phyloP scores from a whole-genome alignment of 2,329 filamentous ascomycete species.

The Leptographium wingfieldii region DNA sequence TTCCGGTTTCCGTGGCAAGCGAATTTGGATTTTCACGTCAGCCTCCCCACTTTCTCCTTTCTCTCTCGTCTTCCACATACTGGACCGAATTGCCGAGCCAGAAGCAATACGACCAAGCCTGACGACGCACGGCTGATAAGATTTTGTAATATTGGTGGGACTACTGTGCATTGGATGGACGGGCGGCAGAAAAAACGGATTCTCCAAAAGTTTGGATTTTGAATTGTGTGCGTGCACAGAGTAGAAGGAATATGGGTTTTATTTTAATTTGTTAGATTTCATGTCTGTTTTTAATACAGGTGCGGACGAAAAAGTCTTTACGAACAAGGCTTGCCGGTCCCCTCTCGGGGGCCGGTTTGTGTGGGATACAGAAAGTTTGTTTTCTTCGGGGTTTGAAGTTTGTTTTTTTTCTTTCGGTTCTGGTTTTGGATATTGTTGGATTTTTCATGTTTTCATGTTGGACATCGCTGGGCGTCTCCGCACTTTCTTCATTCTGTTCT shows the following conservation, averaged over 20 bases:
- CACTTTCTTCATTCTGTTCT: neutral
- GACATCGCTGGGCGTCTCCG: neutral
- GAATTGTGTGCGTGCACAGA: neutral
- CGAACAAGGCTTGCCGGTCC: neutral
- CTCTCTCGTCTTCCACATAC: neutral
- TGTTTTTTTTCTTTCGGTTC: neutral
- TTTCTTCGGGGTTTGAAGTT: neutral
- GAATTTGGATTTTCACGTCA: constrained; percentile 1
- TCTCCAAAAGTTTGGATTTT: constrained; percentile 4
- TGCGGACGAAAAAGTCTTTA: neutral
- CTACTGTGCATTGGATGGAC: neutral
- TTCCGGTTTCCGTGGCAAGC: constrained; percentile 7
- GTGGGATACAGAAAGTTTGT: neutral
- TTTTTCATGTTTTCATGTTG: neutral
- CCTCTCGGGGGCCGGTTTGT: neutral
- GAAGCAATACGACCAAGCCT: neutral
- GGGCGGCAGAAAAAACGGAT: neutral
- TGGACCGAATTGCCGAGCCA: neutral
- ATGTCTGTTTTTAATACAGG: neutral
- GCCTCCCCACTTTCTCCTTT: neutral
- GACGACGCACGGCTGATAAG: neutral
- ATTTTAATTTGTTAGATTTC: neutral
- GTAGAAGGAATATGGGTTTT: neutral
- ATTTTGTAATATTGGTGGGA: constrained; percentile 2
- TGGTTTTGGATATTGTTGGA: neutral